Base-by-base conservation (phyloP, 108 stramenopile genomes). In the Skeletonema menzelii region DNA sequence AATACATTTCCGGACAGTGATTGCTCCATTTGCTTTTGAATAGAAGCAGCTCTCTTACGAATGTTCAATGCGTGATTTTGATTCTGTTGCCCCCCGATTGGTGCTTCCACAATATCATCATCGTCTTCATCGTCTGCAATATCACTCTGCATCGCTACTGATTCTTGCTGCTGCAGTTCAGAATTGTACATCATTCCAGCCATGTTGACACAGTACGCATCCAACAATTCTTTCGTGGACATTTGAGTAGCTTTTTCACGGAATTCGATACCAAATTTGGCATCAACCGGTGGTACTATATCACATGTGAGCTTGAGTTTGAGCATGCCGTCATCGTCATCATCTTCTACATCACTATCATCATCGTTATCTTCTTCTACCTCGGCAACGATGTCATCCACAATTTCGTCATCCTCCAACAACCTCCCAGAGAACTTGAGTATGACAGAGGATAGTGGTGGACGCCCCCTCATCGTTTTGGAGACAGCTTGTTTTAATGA, bases 231-330 rank as follows among this genome's bases (percentile, higher is more conserved):
- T 44, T 75, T 70, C 2, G 91, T 89, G 7, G 85, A 63, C 74
- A 88, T 62, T 20, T 68, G 67, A 12, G 58, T 24, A 3, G 77
- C 40, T 53, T 87, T 76, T 61, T 88, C 69, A 22, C 44, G 68
- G n/a, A 90, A 71, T 47, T 88, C 85, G 14, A 65, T 73, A 1
- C 80, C 87, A 70, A 89, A 90, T 65, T 88, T 89, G 27, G 84
- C 65, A 69, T 94, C 89, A 15, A 94, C 80, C 6, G 93, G 93
- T 31, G 93, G 93, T 17, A 91, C 56, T 26, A 83, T 80, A 72
- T 94, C 89, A 47, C 87, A 63, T 17, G 79, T 83, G 6, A 94
- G 59, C 11, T 32, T 64, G 15, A 87, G 64, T 58, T 71, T 77
- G 57, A 24, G 46, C 11, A 61, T 47, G n/a, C 67, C 67, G 7